Evolutionary conservation across 176 grass and related monocot genomes (phyloP), one percentile per base, ranked within the genome.

Genomic region (Oryza longistaminata): DNA sequence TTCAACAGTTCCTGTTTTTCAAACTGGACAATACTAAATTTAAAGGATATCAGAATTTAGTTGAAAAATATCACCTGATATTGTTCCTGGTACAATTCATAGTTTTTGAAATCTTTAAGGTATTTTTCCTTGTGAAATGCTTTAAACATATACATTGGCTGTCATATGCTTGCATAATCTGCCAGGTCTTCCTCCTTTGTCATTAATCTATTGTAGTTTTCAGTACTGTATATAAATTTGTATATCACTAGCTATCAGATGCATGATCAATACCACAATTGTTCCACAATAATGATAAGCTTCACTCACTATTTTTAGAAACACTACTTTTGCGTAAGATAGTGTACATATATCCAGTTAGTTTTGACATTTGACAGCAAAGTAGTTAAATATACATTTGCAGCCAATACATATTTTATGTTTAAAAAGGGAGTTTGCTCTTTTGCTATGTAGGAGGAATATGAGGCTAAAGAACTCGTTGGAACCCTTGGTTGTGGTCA

Each of bases 81-180:
- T 85, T 43, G 17, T 42, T 64, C 11, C 34, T 9, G 48, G 31
- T 46, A 66, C 24, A 72, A 13, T 34, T 74, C 25, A 21, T 14
- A 22, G 11, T 66, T 61, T 64, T 58, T 53, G 21, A 37, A 74
- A 65, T 33, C 10, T 29, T 87, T 21, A n/a, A 78, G 66, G 17
- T 62, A 24, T 71, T 77, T 70, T 50, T 6, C 35, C 34, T 76
- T 76, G 55, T 86, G 43, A 71, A 78, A 86, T 77, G 50, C 15
- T 86, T 43, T 46, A 62, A 85, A 62, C 60, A 34, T 83, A 12
- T 83, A 12, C 26, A 12, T 64, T 81, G 16, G 24, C 44, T 34
- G 37, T 75, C 37, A 42, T 40, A 83, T 80, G 78, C 91, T 80
- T 93, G 91, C 82, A 85, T 93, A 73, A 90, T 93, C 76, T 93